Percentiles rank a stretch among this genome's conserved stretches.
Evolutionary conservation across 495 filamentous ascomycete species (phyloP).

Genomic region (Penicillium cataractarum): DNA sequence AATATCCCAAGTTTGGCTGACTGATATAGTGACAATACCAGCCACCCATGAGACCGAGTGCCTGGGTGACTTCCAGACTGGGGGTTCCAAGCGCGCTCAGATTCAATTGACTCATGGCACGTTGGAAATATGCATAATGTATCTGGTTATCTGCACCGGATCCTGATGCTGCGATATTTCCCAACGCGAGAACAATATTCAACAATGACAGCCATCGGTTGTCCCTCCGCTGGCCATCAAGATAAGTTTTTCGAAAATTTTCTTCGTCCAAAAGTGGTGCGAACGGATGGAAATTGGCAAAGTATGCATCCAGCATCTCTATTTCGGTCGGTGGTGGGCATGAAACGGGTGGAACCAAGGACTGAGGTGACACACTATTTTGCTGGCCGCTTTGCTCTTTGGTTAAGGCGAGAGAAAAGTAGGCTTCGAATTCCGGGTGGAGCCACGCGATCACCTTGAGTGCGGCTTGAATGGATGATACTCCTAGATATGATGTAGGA

Average conservation of each 20-base stretch:
- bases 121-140: conserved; percentile 71
- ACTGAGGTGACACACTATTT: not conserved
- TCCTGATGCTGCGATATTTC: conserved; percentile 68
- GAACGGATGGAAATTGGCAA: conserved; percentile 67
- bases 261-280: conserved; percentile 72
- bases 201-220: conserved; percentile 68
- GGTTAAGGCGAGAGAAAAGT: conserved; percentile 20
- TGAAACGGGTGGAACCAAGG: conserved; percentile 1
- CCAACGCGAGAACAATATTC: conserved; percentile 77
- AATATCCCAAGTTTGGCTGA: conserved; percentile 71
- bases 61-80: conserved; percentile 72
- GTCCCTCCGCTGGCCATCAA: conserved; percentile 61
- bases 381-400: not conserved
- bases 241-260: conserved; percentile 56
- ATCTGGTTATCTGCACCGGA: conserved; percentile 68
- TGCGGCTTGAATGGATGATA: conserved; percentile 63
- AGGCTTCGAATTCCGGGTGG: conserved; percentile 50
- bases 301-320: conserved; percentile 69
- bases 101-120: conserved; percentile 65
- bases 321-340: conserved; percentile 14
- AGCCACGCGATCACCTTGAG: conserved; percentile 46
- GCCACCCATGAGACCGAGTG: conserved; percentile 70
- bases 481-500: conserved; percentile 69
- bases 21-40: conserved; percentile 83
- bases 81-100: conserved; percentile 60